phyloP scores from a whole-genome alignment of 2,329 filamentous ascomycete genomes.

The Alternaria atra region DNA sequence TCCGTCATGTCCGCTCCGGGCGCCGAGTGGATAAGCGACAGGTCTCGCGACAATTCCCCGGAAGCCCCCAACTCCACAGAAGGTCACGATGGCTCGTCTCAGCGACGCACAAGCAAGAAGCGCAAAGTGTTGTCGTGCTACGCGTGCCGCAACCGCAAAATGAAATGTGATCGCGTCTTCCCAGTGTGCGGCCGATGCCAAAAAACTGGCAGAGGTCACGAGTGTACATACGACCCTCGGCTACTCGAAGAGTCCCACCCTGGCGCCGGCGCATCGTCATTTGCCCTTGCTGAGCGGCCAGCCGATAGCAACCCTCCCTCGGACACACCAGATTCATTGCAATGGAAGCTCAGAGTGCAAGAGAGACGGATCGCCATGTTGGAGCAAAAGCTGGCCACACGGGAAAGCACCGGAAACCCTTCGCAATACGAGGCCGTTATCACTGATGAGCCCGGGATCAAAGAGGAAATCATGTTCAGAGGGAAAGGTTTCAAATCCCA shows the following conservation, averaged over 20 bases:
- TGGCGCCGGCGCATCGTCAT: constrained; percentile 31
- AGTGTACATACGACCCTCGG: constrained; percentile 54
- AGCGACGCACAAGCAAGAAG: constrained; percentile 54
- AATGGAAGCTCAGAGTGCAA: constrained; percentile 42
- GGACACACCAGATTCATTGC: constrained; percentile 29
- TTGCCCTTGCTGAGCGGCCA: constrained; percentile 12
- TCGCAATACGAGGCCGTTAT: constrained; percentile 26
- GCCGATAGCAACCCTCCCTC: constrained; percentile 7
- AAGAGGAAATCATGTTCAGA: constrained; percentile 54
- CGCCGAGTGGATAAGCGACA: constrained; percentile 28
- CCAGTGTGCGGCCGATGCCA: constrained; percentile 57
- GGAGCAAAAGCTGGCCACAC: constrained; percentile 40
- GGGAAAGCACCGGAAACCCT: constrained; percentile 26
- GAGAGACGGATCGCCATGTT: constrained; percentile 44
- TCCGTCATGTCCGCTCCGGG: constrained; percentile 39
- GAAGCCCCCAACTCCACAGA: constrained; percentile 37
- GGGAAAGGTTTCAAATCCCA: constrained; percentile 57
- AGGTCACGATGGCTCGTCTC: constrained; percentile 32
- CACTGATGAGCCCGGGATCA: constrained; percentile 24
- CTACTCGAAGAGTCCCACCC: constrained; percentile 42
- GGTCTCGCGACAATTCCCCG: constrained; percentile 45
- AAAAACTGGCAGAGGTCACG: constrained; percentile 54
- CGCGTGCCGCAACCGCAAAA: constrained; percentile 57
- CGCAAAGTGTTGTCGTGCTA: constrained; percentile 59
- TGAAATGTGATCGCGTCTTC: constrained; percentile 58